A percentile compares a stretch with the other conserved stretches of the same genome.
These are phyloP conservation scores for Backusella macrospora DNA, from an alignment of 192 early-diverging fungal genomes.

Conservation along the genomic window DNA sequence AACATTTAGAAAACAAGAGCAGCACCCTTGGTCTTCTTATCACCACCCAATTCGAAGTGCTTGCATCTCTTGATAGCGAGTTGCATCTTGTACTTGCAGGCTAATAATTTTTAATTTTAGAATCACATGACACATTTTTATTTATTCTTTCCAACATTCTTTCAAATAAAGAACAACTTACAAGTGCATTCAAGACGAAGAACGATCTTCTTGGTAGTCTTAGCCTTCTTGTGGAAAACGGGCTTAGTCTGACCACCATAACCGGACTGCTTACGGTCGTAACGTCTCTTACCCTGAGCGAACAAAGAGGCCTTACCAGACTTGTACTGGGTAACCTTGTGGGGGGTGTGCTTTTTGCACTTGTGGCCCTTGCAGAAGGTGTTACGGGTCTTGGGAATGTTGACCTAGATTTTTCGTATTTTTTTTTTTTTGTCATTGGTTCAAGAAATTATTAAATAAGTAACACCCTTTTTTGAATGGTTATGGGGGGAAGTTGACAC, in stretches of 20 bases:
- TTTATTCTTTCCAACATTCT: background rate
- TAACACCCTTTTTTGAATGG: background rate
- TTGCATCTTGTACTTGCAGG: constrained; percentile 99
- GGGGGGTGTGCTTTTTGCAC: constrained; percentile 99
- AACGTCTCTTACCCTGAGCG: constrained; percentile 88
- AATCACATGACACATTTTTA: background rate
- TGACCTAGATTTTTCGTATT: constrained; percentile 71
- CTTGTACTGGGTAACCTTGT: constrained; percentile 99
- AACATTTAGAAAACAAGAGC: constrained; percentile 84
- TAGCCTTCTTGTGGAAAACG: constrained; percentile 99
- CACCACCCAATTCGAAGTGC: constrained; percentile 99
- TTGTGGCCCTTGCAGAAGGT: constrained; percentile 98
- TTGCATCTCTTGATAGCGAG: constrained; percentile 99
- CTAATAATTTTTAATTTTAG: background rate
- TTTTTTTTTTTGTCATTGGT: background rate
- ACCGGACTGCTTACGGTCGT: constrained; percentile 90
- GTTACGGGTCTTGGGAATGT: constrained; percentile 99
- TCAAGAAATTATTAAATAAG: background rate
- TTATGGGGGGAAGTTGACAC: background rate
- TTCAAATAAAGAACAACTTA: constrained; percentile 33
- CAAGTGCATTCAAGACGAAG: constrained; percentile 96
- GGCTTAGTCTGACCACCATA: constrained; percentile 99
- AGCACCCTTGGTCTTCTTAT: constrained; percentile 94
- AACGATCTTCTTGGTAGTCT: constrained; percentile 99
- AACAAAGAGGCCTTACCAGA: constrained; percentile 99